Base-by-base conservation (phyloP, 371 early-diverging fungal species). In the Cokeromyces recurvatus region DNA sequence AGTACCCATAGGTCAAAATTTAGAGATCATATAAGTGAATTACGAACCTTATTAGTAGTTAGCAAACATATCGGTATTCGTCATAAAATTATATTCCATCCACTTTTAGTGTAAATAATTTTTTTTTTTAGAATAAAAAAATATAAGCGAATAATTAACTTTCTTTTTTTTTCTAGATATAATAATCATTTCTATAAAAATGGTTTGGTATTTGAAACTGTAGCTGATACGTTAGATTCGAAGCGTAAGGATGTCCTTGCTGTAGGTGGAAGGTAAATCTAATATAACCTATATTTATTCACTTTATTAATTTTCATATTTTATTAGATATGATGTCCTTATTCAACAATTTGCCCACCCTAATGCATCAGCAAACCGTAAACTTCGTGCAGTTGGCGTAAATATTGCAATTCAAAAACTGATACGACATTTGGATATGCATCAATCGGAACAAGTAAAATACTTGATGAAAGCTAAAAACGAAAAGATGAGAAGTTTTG, bases 381-480 rank as follows among this genome's bases (percentile, higher is more conserved):
- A 78, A 40, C 68, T 86, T 0, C 78, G 75, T 23, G 87, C 86
- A 2, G 81, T 87, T 14, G 91, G 91, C 9, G 87, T 85, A 41
- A 86, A 84, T 55, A 84, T 89, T 60, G 87, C 87, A 3, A 63
- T 90, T n/a, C 86, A 86, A 56, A 82, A 85, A 51, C 68, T 91
- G 4, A 78, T 88, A 24, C 67, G 71, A 5, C 82, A 81, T 29
- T 64, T 88, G 44, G 84, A 80, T 34, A 69, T 79, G 51, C 84
- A 87, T 46, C 89, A 89, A 51, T 60, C 77, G 8, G 75, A 78
- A 24, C 79, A 78, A 58, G 69, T 74, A n/a, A 79, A 81, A 41
- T 51, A 64, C 27, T 48, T 71, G 22, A 56, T 78, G 48, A 60
- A 66, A 21, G 55, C 75, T 27, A 82, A 77, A 64, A 78, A 75